These are phyloP conservation scores for Rhizoctonia solani DNA, from an alignment of 1,284 basidiomycete species.

Conservation along the genomic window DNA sequence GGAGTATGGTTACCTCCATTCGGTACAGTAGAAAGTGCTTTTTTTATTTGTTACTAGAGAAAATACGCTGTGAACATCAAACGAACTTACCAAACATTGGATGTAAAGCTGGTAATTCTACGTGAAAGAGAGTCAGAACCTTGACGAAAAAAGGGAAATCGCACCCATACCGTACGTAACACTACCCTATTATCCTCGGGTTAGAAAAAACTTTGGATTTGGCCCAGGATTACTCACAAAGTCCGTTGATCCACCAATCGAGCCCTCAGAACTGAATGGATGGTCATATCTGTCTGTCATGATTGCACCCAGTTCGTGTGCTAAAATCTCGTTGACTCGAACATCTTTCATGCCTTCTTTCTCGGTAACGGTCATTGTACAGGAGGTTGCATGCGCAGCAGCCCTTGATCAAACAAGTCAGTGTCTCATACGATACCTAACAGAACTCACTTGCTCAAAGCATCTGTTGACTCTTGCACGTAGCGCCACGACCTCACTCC, in stretches of 20 bases:
- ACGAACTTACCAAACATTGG: too few species aligned
- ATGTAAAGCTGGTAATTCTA: background rate
- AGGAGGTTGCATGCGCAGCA: conserved; percentile 70
- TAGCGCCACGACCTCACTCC: conserved; percentile 57
- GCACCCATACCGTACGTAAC: conserved; percentile 57
- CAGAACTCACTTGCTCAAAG: conserved; percentile 57
- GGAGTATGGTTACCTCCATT: conserved; percentile 70
- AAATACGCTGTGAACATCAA: too few species aligned
- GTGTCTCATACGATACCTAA: background rate
- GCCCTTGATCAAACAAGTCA: conserved; percentile 52
- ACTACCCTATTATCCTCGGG: conserved; percentile 58
- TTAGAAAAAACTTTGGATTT: conserved; percentile 4
- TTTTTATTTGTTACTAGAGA: background rate
- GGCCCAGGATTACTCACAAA: conserved; percentile 56
- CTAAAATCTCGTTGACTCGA: conserved; percentile 58
- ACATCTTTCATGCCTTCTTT: conserved; percentile 58
- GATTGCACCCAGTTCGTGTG: conserved; percentile 49
- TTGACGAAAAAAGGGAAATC: background rate
- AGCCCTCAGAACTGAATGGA: conserved; percentile 52
- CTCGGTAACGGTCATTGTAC: conserved; percentile 57
- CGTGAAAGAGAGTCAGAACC: background rate
- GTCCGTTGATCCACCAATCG: conserved; percentile 67
- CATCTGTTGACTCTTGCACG: conserved; percentile 59
- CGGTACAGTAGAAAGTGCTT: conserved; percentile 67
- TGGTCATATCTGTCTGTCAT: conserved; percentile 55